phyloP scores from a whole-genome alignment of 192 early-diverging fungal genomes.

The Entomortierella parvispora region DNA sequence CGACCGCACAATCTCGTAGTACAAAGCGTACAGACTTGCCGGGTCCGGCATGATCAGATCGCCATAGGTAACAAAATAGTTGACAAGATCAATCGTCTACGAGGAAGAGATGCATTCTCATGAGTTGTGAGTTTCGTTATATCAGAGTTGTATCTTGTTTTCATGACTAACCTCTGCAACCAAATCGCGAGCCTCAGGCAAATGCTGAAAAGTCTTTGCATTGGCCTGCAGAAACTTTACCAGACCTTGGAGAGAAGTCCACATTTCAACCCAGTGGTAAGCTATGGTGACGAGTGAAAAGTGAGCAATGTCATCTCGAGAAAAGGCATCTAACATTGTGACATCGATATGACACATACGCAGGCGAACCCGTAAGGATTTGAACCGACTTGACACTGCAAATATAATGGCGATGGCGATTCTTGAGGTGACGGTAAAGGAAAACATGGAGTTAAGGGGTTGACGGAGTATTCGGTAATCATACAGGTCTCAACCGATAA shows the following conservation, averaged over 20 bases:
- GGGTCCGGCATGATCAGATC: constrained; percentile 62
- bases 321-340: no score
- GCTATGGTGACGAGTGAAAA: no score
- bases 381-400: constrained; percentile 32
- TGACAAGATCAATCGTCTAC: constrained; percentile 57
- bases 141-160: no score
- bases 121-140: not conserved
- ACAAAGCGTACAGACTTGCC: constrained; percentile 59
- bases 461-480: constrained; percentile 2
- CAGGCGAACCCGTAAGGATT: constrained; percentile 33
- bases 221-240: constrained; percentile 57
- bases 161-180: constrained; percentile 56
- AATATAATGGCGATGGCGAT: constrained; percentile 40
- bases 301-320: no score
- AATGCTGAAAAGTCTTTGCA: constrained; percentile 39
- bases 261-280: constrained; percentile 67
- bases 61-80: constrained; percentile 59
- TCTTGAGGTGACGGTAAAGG: not conserved
- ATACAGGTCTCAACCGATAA: not conserved
- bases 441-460: constrained; percentile 15
- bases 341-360: constrained; percentile 14
- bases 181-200: constrained; percentile 40
- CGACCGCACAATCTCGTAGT: constrained; percentile 65
- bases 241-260: constrained; percentile 58
- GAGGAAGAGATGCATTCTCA: not conserved